phyloP scores from a whole-genome alignment of 1,139 yeast species.

The Debaryomyces singareniensis region DNA sequence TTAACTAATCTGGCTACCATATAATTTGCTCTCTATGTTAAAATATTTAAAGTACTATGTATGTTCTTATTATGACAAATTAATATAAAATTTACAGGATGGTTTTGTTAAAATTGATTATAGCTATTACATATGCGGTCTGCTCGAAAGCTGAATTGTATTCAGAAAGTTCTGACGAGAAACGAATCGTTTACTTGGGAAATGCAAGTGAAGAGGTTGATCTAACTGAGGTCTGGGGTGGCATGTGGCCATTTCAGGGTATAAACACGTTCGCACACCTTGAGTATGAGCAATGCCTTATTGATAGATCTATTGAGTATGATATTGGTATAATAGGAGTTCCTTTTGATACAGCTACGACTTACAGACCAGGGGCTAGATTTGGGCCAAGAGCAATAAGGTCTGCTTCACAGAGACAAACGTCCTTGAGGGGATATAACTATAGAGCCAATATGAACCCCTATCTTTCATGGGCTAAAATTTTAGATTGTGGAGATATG shows the following conservation, averaged over 20 bases:
- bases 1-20: too few relatives aligned
- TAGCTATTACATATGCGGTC: too few relatives aligned
- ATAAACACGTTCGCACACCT: slow-evolving; percentile 71
- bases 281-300: slow-evolving; percentile 50
- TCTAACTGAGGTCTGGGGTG: slow-evolving; percentile 54
- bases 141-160: too few relatives aligned
- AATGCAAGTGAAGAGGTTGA: slow-evolving; percentile 7
- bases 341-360: slow-evolving; percentile 73
- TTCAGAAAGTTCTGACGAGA: background rate
- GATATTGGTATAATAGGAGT: slow-evolving; percentile 71
- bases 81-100: too few relatives aligned
- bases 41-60: too few relatives aligned
- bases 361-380: slow-evolving; percentile 72
- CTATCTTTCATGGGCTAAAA: slow-evolving; percentile 58
- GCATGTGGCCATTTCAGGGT: slow-evolving; percentile 64
- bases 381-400: slow-evolving; percentile 78
- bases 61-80: too few relatives aligned
- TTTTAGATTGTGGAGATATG: slow-evolving; percentile 76
- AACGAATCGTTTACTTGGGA: background rate
- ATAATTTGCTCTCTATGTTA: too few relatives aligned
- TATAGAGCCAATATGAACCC: slow-evolving; percentile 62
- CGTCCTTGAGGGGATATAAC: slow-evolving; percentile 59
- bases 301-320: slow-evolving; percentile 38
- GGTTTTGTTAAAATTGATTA: too few relatives aligned
- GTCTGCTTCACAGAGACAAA: slow-evolving; percentile 68